Evolutionary conservation across 345 rosid genomes (phyloP).

Genomic region (Lumnitzera littorea): DNA sequence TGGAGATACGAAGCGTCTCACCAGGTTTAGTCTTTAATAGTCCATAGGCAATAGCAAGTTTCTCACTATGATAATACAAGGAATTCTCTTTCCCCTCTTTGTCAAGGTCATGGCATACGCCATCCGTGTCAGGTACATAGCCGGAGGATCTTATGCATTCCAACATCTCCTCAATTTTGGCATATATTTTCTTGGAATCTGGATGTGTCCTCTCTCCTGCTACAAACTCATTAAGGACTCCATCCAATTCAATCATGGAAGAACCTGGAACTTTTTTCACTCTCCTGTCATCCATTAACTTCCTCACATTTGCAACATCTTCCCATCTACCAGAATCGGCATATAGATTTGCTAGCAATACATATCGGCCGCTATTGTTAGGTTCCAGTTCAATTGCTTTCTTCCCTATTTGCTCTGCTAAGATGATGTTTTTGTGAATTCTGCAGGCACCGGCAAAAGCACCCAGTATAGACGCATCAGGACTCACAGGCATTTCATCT

Average conservation of each 20-base stretch:
- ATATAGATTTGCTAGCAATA: constrained; percentile 32
- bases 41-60: constrained; percentile 41
- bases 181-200: constrained; percentile 19
- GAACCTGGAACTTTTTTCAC: constrained; percentile 32
- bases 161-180: constrained; percentile 28
- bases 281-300: constrained; percentile 32
- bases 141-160: constrained; percentile 20
- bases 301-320: constrained; percentile 28
- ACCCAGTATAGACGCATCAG: constrained; percentile 29
- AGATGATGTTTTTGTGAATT: constrained; percentile 20
- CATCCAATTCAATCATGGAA: constrained; percentile 28
- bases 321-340: constrained; percentile 34
- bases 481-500: constrained; percentile 25
- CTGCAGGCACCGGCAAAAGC: constrained; percentile 40
- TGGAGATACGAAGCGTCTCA: constrained; percentile 21
- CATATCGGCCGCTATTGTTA: constrained; percentile 34
- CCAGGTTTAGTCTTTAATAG: constrained; percentile 20
- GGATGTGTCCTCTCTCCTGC: constrained; percentile 31
- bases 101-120: constrained; percentile 20
- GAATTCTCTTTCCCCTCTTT: constrained; percentile 24
- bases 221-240: constrained; percentile 22
- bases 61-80: constrained; percentile 27
- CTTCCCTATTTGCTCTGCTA: constrained; percentile 38
- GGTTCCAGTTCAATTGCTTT: constrained; percentile 34
- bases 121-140: constrained; percentile 21